These are phyloP conservation scores for Mycena capillaripes DNA, from an alignment of 768 basidiomycete genomes.

Conservation along the genomic window DNA sequence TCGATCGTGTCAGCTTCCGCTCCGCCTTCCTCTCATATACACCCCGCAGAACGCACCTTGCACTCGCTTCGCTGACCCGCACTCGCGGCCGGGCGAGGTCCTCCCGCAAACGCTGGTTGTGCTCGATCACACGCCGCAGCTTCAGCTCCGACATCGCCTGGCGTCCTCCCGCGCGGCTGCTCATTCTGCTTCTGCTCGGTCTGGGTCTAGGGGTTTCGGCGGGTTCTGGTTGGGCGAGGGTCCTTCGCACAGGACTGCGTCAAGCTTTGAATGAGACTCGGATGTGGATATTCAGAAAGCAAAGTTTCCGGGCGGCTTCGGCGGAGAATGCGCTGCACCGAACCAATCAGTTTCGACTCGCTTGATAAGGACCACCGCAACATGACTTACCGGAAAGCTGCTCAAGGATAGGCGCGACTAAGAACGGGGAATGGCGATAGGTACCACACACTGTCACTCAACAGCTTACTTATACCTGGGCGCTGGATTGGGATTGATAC, in stretches of 20 bases:
- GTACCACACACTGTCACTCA: constrained; percentile 10
- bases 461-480: constrained; percentile 30
- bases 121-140: constrained; percentile 92
- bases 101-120: constrained; percentile 92
- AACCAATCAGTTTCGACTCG: not conserved
- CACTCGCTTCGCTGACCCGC: constrained; percentile 91
- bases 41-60: constrained; percentile 73
- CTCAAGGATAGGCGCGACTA: not conserved
- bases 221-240: not conserved
- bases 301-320: not conserved
- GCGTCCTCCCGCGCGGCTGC: constrained; percentile 70
- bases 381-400: too few relatives aligned
- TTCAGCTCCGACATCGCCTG: constrained; percentile 99
- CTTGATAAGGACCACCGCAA: not conserved
- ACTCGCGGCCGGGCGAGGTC: constrained; percentile 90
- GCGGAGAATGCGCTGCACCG: not conserved
- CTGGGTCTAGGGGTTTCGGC: not conserved
- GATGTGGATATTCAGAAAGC: too few relatives aligned
- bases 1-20: not conserved
- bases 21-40: not conserved
- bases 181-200: constrained; percentile 58
- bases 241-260: too few relatives aligned
- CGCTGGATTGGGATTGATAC: constrained; percentile 33
- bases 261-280: constrained; percentile 21
- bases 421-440: constrained; percentile 5